Base-by-base conservation (phyloP, 192 early-diverging fungal genomes). In the Obelidium mucronatum region DNA sequence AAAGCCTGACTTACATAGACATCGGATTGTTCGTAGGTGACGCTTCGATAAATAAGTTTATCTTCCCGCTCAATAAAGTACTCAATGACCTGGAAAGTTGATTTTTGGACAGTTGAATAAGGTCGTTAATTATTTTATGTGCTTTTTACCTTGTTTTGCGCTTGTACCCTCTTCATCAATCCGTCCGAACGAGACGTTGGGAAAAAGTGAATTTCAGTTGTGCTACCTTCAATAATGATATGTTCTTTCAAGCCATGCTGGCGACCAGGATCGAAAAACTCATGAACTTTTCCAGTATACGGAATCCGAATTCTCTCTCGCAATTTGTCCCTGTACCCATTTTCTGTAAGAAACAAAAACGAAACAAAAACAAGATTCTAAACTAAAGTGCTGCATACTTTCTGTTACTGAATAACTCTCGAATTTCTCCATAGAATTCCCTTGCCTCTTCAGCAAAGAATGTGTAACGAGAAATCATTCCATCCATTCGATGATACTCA, bases 141-240 rank as follows among this genome's bases (percentile, higher is more conserved):
- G 22, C 58, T 22, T 30, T 60, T 60, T 28, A 86, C 86, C 76
- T 89, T 89, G 73, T 63, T 71, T 24, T 67, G 60, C 28, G 70
- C 74, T 56, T 90, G 86, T 24, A 86, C 72, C 15, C 88, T 71
- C 54, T 84, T 83, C 0, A 87, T 67, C 8, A 90, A 56, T 51
- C 88, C 86, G 66, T 90, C 88, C 22, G 81, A 82, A 53, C 88
- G 34, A 4, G 88, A 85, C 36, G 52, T 69, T 11, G 81, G 79
- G 72, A 84, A 90, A 53, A 90, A 90, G 52, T 85, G 81, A 81
- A 90, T 85, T 42, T 87, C 85, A 22, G 79, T 85, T 37, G 88
- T 90, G 15, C 78, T 67, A 2, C 79, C 85, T 15, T 81, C 77
- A 30, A 87, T 52, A 31, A 83, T 82, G 54, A 90, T 78, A 68